Percentiles rank a stretch among this genome's conserved stretches.
Conservation (phyloP, 768 basidiomycete genomes). For the Strobilomyces confusus region DNA sequence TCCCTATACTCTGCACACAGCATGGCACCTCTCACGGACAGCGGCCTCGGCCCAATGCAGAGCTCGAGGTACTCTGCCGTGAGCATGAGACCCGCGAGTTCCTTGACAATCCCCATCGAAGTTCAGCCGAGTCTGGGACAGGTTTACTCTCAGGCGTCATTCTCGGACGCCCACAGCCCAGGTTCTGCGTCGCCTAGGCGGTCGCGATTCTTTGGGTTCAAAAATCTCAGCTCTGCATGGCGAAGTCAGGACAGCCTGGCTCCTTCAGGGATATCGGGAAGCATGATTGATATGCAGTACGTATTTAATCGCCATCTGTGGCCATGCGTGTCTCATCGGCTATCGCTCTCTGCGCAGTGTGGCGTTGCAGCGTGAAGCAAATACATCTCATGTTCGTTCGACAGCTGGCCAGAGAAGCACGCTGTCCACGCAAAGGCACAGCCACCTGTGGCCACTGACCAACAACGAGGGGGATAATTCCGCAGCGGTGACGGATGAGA, state of each 20-base stretch:
- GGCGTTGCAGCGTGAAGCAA: constrained; percentile 68
- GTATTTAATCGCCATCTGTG: constrained; percentile 32
- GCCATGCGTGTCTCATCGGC: constrained; percentile 5
- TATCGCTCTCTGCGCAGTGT: constrained; percentile 43
- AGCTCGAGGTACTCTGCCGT: constrained; percentile 58
- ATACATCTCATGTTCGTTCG: constrained; percentile 29
- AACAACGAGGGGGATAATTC: constrained; percentile 33
- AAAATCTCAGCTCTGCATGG: constrained; percentile 67
- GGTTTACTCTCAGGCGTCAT: constrained; percentile 73
- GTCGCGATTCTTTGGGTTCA: constrained; percentile 75
- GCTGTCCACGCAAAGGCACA: constrained; percentile 38
- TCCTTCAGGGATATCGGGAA: constrained; percentile 77
- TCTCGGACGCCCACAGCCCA: constrained; percentile 75
- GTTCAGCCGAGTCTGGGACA: constrained; percentile 56
- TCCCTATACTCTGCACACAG: constrained; percentile 71
- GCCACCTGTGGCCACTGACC: constrained; percentile 49
- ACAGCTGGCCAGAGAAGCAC: constrained; percentile 34
- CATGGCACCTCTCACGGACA: constrained; percentile 51
- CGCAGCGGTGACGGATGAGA: constrained; percentile 35
- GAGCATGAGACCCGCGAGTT: constrained; percentile 58
- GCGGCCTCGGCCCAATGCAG: constrained; percentile 50
- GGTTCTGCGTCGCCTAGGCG: constrained; percentile 64
- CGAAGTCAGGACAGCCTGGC: constrained; percentile 79
- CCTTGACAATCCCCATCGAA: constrained; percentile 55
- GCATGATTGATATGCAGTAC: constrained; percentile 92